These are phyloP conservation scores for Schizophyllum amplum DNA, from an alignment of 1,284 basidiomycete species.

Conservation along the genomic window DNA sequence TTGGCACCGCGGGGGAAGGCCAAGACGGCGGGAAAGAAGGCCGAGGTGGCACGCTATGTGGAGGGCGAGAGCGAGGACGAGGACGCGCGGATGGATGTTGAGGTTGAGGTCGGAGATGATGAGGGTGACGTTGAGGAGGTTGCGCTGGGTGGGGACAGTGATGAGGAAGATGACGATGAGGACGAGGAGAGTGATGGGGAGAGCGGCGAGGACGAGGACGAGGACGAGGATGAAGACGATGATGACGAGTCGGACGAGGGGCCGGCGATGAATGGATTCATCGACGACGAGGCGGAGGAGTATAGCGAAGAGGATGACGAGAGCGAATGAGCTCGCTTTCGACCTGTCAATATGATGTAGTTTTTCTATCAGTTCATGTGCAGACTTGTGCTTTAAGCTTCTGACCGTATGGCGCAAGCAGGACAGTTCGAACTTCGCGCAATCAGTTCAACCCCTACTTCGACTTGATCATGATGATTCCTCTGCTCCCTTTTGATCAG, in stretches of 20 bases:
- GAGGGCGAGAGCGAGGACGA: conserved; percentile 74
- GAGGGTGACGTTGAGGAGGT: conserved; percentile 65
- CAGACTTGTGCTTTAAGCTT: too few species aligned
- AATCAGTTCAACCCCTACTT: too few species aligned
- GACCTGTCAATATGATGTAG: too few species aligned
- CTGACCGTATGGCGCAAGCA: too few species aligned
- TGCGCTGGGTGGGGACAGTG: conserved; percentile 46
- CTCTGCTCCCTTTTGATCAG: too few species aligned
- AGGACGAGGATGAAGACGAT: not conserved
- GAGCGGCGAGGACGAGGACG: conserved; percentile 1
- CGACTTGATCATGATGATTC: too few species aligned
- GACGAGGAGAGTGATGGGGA: conserved; percentile 33
- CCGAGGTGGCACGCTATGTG: conserved; percentile 48
- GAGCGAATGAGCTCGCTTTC: not conserved
- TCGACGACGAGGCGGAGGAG: not conserved
- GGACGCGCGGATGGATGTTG: conserved; percentile 47
- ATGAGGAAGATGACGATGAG: conserved; percentile 38
- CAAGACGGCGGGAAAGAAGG: conserved; percentile 15
- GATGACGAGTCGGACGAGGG: not conserved
- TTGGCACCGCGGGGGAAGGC: conserved; percentile 32
- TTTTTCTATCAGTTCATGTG: too few species aligned
- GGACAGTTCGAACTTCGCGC: too few species aligned
- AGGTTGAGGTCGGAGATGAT: conserved; percentile 58
- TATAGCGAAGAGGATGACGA: not conserved
- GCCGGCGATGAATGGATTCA: not conserved